Evolutionary conservation across 345 rosid genomes (phyloP).

Genomic region (Mallotus nudiflorus): DNA sequence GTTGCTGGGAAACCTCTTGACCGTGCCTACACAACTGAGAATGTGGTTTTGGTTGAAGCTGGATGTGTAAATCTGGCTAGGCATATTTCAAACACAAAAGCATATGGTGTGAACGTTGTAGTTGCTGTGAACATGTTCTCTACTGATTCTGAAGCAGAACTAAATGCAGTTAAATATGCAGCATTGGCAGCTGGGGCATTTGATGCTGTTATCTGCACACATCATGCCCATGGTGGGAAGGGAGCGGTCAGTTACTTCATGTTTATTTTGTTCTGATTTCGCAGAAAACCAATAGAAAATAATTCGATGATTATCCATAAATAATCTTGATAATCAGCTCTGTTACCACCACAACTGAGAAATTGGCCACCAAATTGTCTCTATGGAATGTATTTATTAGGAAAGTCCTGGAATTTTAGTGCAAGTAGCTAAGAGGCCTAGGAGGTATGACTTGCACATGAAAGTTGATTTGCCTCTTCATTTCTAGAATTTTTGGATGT

Average conservation of each 20-base stretch:
- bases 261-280: background rate
- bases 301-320: too few relatives aligned
- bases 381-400: too few relatives aligned
- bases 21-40: slow-evolving; percentile 80
- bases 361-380: too few relatives aligned
- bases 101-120: slow-evolving; percentile 88
- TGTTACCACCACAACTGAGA: too few relatives aligned
- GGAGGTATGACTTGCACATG: too few relatives aligned
- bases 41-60: slow-evolving; percentile 86
- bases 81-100: slow-evolving; percentile 86
- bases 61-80: slow-evolving; percentile 92
- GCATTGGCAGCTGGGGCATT: slow-evolving; percentile 89
- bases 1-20: slow-evolving; percentile 98
- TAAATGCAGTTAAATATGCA: slow-evolving; percentile 78
- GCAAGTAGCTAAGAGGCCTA: too few relatives aligned
- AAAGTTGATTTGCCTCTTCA: too few relatives aligned
- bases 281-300: too few relatives aligned
- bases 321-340: too few relatives aligned
- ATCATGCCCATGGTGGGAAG: slow-evolving; percentile 97
- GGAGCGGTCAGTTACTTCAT: slow-evolving; percentile 71
- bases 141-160: slow-evolving; percentile 84
- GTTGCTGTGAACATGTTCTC: slow-evolving; percentile 96
- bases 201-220: slow-evolving; percentile 89
- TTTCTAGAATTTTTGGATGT: too few relatives aligned
- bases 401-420: too few relatives aligned